Evolutionary conservation across 2,329 filamentous ascomycete species (phyloP), one percentile per base, ranked within the genome.

Genomic region (Stagonosporopsis cucurbitacearum): DNA sequence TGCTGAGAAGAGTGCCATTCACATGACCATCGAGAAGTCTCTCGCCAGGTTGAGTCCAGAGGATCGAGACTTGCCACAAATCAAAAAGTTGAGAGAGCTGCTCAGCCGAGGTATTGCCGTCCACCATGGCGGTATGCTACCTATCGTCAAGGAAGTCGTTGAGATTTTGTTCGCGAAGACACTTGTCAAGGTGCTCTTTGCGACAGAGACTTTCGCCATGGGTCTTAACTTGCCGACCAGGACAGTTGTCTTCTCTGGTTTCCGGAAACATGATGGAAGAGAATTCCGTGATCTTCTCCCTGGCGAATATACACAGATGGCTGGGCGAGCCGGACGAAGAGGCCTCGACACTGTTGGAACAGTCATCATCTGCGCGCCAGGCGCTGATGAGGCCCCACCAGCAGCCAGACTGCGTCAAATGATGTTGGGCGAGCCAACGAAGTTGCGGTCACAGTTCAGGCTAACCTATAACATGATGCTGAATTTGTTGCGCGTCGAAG

Each of bases 381-480:
- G 89, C 15, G 86, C 86, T 44, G 92, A 96, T 60, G 92, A 98
- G 77, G 92, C 93, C 17, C 95, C 95, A 2, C 91, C 93, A 2
- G 92, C 91, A 45, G 85, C 84, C 30, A 88, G 94, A 52, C 80
- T 99, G 50, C 86, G 91, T 55, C 90, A 92, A 70, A 98, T 99
- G 92, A 97, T 99, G 62, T 83, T 98, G 4, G 95, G 95, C 49
- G 91, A 96, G 68, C 94, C 95, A 28, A 96, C 92, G 23, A 98
- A 98, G 78, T 84, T 99, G 44, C 87, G 92, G 42, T 98, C 94
- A 6, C 95, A 99, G 71, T 99, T 99, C 81, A 87, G 95, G 58
- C 82, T 99, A 43, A 99, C 96, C 0, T 99, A 99, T 81, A 99
- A 98, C 78, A 99, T 99, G 95, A 99, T 99, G 58, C 81, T 99